A percentile compares a stretch with the other conserved stretches of the same genome.
These are phyloP conservation scores for Odontarrhena argentea DNA, from an alignment of 345 rosid species.

Conservation along the genomic window DNA sequence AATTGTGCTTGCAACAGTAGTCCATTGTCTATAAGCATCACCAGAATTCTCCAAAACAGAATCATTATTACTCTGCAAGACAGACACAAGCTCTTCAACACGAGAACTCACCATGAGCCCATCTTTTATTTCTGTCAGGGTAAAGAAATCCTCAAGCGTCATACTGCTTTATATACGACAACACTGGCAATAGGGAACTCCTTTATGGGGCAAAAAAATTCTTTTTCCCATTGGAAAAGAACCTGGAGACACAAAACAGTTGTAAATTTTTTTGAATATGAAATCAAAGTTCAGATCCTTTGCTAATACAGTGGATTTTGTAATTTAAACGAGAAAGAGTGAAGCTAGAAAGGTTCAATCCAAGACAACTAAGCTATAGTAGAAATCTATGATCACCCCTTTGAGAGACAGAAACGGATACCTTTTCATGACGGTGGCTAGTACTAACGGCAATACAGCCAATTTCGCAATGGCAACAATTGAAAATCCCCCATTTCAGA, in stretches of 20 bases:
- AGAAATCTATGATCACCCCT: neutral
- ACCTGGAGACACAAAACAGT: constrained; percentile 19
- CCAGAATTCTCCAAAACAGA: constrained; percentile 59
- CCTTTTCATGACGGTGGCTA: neutral
- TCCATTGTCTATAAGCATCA: constrained; percentile 88
- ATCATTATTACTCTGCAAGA: constrained; percentile 75
- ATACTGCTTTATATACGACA: constrained; percentile 58
- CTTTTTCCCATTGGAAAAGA: constrained; percentile 46
- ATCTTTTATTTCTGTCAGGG: constrained; percentile 85
- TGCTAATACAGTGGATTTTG: neutral
- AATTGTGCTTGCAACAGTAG: constrained; percentile 81
- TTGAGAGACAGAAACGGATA: neutral
- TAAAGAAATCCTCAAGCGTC: constrained; percentile 94
- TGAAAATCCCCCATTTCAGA: constrained; percentile 10
- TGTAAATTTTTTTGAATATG: neutral
- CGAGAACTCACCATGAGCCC: constrained; percentile 76
- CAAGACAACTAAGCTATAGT: neutral
- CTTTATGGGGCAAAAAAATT: constrained; percentile 28
- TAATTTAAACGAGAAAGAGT: neutral
- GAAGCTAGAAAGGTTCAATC: constrained; percentile 1
- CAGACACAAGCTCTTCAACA: constrained; percentile 71
- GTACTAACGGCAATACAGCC: neutral
- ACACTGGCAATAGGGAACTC: constrained; percentile 43
- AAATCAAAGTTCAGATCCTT: neutral
- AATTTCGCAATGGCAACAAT: neutral